Evolutionary conservation across 2,329 filamentous ascomycete species (phyloP), one percentile per base, ranked within the genome.

Genomic region (Botrytis deweyae): DNA sequence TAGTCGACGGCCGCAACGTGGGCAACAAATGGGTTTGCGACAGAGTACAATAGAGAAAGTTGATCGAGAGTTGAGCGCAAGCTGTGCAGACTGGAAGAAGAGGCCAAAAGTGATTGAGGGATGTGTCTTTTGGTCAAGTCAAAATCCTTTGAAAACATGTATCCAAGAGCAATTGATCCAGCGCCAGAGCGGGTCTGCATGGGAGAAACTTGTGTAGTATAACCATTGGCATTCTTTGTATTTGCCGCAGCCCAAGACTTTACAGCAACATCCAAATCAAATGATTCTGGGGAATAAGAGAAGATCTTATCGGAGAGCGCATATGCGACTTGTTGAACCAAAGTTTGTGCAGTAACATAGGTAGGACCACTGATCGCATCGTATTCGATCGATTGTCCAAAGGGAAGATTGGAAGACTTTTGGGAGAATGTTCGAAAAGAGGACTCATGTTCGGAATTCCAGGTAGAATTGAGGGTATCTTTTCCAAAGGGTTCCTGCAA

Each of bases 141-240:
- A 80, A 97, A 98, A 84, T 99, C 96, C 80, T 94, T 93, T 75
- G 95, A 98, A 87, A 98, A 99, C 82, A 98, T 93, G 85, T 99
- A 99, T 73, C 96, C 96, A 67, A 99, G 88, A 36, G 96, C 94
- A 81, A 98, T 92, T 77, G 93, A 91, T 73, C 95, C 96, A 71
- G 96, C 96, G 74, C 96, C 96, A 73, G 92, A 89, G 72, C 96
- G 89, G 62, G 95, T 97, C 86, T 99, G 92, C 80, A 98, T 89
- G 38, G 92, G 85, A 75, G 95, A 87, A 65, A 98, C 89, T 22
- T 90, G 86, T 67, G 96, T 95, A 76, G 90, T 84, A 81, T 95
- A 92, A 79, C 93, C 93, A 84, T 95, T 90, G 76, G 92, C 90
- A 85, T 99, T 99, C 81, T 87, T 86, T 81, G 94, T 91, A 76